Conservation (phyloP, 129 eudicot species). For the Lonicera japonica region DNA sequence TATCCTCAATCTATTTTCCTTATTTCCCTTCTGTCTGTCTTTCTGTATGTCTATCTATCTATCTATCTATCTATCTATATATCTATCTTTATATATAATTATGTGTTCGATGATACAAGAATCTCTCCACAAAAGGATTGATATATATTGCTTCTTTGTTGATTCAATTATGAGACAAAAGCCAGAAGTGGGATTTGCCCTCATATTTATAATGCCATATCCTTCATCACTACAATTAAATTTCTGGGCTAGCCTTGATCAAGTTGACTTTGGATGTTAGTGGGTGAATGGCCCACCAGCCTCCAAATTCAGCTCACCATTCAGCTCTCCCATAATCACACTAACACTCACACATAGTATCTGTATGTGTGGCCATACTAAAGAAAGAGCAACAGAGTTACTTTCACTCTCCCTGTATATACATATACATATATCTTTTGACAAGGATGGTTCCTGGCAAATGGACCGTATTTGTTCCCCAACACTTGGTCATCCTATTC, state of each 20-base stretch:
- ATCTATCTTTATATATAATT: background rate
- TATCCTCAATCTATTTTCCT: background rate
- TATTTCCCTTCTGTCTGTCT: background rate
- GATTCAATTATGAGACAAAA: slow-evolving; percentile 12
- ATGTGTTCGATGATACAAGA: background rate
- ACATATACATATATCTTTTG: background rate
- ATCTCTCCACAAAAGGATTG: background rate
- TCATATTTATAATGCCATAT: slow-evolving; percentile 20
- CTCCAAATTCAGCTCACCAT: slow-evolving; percentile 7
- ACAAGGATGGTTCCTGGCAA: background rate
- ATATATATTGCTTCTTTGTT: background rate
- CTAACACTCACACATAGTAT: too few relatives aligned
- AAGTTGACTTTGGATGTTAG: slow-evolving; percentile 17
- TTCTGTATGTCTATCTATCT: background rate
- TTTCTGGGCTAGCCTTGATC: background rate
- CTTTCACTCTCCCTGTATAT: background rate
- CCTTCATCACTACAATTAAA: background rate
- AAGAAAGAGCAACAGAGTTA: background rate
- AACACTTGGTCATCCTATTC: slow-evolving; percentile 1
- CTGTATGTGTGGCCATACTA: background rate
- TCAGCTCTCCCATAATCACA: slow-evolving; percentile 8
- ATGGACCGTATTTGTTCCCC: slow-evolving; percentile 12
- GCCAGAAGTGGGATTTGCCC: slow-evolving; percentile 3
- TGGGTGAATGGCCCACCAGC: slow-evolving; percentile 15
- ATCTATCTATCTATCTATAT: background rate